These are phyloP conservation scores for Zygosaccharomyces pseudobailii DNA, from an alignment of 1,139 yeast genomes.

Conservation along the genomic window DNA sequence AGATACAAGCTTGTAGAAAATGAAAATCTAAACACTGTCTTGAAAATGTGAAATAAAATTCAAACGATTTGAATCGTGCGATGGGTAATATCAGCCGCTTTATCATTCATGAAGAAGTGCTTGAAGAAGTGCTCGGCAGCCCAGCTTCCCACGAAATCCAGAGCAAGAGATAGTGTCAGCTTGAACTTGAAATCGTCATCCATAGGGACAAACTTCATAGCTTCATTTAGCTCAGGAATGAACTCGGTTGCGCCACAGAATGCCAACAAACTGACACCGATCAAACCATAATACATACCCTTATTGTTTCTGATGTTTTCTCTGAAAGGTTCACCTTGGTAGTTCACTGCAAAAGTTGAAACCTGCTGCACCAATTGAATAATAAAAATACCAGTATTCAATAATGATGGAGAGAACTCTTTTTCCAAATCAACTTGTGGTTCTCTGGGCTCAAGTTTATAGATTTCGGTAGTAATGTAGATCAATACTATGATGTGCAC, in stretches of 20 bases:
- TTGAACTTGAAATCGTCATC: constrained; percentile 63
- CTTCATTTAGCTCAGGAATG: constrained; percentile 88
- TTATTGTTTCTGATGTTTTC: constrained; percentile 85
- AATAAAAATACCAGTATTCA: constrained; percentile 94
- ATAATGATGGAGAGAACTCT: constrained; percentile 78
- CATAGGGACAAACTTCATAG: constrained; percentile 91
- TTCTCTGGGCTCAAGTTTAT: constrained; percentile 85
- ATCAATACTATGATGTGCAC: constrained; percentile 80
- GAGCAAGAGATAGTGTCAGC: constrained; percentile 64
- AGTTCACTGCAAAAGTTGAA: constrained; percentile 95
- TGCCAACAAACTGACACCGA: constrained; percentile 88
- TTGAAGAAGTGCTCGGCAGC: constrained; percentile 76
- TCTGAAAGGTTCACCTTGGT: constrained; percentile 95
- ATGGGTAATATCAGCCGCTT: constrained; percentile 84
- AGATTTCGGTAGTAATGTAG: constrained; percentile 78
- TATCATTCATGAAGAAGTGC: constrained; percentile 80
- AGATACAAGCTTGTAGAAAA: constrained; percentile 1
- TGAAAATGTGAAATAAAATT: neutral
- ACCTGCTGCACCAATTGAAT: constrained; percentile 95
- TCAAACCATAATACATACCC: constrained; percentile 94
- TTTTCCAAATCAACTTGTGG: constrained; percentile 87
- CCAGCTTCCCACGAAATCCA: constrained; percentile 77
- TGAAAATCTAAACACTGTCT: neutral
- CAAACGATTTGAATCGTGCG: constrained; percentile 20
- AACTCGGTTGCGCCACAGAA: constrained; percentile 92